phyloP scores from a whole-genome alignment of 345 rosid genomes.

The Salix brachista region DNA sequence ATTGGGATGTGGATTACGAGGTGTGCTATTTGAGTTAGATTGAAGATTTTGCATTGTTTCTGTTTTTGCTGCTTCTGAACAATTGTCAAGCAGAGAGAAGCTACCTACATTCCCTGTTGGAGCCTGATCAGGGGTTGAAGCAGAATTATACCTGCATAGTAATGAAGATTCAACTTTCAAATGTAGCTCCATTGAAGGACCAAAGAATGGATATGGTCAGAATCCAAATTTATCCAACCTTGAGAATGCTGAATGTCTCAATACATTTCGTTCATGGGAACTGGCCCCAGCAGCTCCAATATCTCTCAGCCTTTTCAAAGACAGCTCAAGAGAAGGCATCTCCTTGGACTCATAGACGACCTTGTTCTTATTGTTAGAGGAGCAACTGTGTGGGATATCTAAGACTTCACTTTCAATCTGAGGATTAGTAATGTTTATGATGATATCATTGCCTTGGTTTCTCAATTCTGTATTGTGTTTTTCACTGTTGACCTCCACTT shows the following conservation, averaged over 20 bases:
- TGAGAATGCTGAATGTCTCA: conserved; percentile 52
- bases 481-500: conserved; percentile 26
- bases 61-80: conserved; percentile 41
- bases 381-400: conserved; percentile 14
- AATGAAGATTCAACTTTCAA: conserved; percentile 4
- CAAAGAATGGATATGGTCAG: not conserved
- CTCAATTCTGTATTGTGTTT: conserved; percentile 20
- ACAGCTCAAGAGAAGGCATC: conserved; percentile 42
- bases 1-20: conserved; percentile 33
- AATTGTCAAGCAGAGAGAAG: conserved; percentile 40
- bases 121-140: conserved; percentile 34
- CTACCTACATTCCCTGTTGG: conserved; percentile 38
- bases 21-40: conserved; percentile 33
- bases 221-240: conserved; percentile 27
- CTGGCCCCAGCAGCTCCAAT: conserved; percentile 19
- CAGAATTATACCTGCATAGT: conserved; percentile 39
- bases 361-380: conserved; percentile 23
- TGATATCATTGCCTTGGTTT: conserved; percentile 20
- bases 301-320: conserved; percentile 42
- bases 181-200: not conserved
- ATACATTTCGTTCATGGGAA: conserved; percentile 30
- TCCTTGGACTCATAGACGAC: conserved; percentile 16
- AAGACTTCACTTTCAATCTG: conserved; percentile 22
- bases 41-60: conserved; percentile 32
- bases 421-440: conserved; percentile 15